Evolutionary conservation across 140 eudicot species (phyloP), one percentile per base, ranked within the genome.

Genomic region (Senecio squalidus): DNA sequence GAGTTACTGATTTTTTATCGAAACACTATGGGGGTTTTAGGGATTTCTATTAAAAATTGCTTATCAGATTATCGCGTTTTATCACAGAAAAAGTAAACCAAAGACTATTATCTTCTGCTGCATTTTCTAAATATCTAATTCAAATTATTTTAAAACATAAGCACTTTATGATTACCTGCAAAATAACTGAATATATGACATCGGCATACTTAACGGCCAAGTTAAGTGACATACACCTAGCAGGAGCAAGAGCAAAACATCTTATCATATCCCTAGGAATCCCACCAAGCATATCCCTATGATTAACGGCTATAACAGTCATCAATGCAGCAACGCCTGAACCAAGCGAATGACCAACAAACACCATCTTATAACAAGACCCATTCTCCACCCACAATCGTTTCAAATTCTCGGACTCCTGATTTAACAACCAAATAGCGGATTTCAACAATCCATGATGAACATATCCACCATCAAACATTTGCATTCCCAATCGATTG

Each of bases 391-490:
- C 45, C 97, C 97, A 89, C 67, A 82, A 34, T 3, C 29, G 57
- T 41, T 43, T 76, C 67, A 89, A 17, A 16, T 73, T 73, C 68
- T 80, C 95, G 0, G 81, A 66, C 41, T 89, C 97, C 14, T 66
- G 62, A 31, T 76, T 78, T 72, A 89, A 17, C 70, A 85, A 48
- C 95, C 94, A 89, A 18, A 58, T 36, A 1, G 95, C 95, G 0
- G 94, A 73, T 34, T 89, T 86, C 71, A 89, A 24, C 26, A 89
- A 43, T 61, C 97, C 97, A 10, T 85, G 82, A 41, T 89, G 97
- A 7, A 89, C 94, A 64, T 80, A 89, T 4, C 97, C 97, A 4
- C 97, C 97, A 26, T 89, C 97, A 46, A 89, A 84, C 95, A 73
- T 72, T 4, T 77, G 79, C 4, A 59, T 78, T 29, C 84, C 88